Conservation (phyloP, 2,329 filamentous ascomycete species). For the Aspergillus candidus region DNA sequence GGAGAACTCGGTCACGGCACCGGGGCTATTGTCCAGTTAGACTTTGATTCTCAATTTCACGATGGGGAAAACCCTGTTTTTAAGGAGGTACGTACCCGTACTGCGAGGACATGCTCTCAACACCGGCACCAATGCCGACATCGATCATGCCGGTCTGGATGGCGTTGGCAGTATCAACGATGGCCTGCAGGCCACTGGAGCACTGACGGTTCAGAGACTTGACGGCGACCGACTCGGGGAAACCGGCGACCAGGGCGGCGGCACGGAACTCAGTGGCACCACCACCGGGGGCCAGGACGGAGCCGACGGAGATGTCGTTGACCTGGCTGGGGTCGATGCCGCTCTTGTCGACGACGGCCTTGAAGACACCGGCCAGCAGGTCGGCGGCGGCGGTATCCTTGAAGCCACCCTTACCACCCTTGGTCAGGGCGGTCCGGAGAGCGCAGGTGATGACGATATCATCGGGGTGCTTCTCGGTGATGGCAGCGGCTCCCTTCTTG, state of each 20-base stretch:
- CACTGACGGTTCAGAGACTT: slow-evolving; percentile 91
- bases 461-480: slow-evolving; percentile 49
- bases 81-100: slow-evolving; percentile 59
- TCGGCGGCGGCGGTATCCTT: slow-evolving; percentile 90
- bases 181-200: slow-evolving; percentile 85
- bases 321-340: slow-evolving; percentile 82
- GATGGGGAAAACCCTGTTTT: background rate
- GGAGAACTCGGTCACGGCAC: slow-evolving; percentile 86
- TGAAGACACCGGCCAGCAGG: slow-evolving; percentile 76
- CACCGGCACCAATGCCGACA: slow-evolving; percentile 84
- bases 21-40: slow-evolving; percentile 50
- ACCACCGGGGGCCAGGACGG: slow-evolving; percentile 84
- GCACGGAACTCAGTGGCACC: slow-evolving; percentile 96
- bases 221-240: slow-evolving; percentile 78
- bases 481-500: slow-evolving; percentile 29
- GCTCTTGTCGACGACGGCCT: slow-evolving; percentile 74
- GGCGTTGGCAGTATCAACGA: slow-evolving; percentile 88
- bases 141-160: slow-evolving; percentile 92
- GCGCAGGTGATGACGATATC: slow-evolving; percentile 86
- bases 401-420: slow-evolving; percentile 87
- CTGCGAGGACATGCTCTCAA: slow-evolving; percentile 91
- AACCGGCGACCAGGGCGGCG: slow-evolving; percentile 81
- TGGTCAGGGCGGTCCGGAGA: slow-evolving; percentile 86
- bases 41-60: background rate
- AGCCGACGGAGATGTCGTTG: slow-evolving; percentile 87